Evolutionary conservation across 1,284 basidiomycete genomes (phyloP).

Genomic region (Irpex sp.): DNA sequence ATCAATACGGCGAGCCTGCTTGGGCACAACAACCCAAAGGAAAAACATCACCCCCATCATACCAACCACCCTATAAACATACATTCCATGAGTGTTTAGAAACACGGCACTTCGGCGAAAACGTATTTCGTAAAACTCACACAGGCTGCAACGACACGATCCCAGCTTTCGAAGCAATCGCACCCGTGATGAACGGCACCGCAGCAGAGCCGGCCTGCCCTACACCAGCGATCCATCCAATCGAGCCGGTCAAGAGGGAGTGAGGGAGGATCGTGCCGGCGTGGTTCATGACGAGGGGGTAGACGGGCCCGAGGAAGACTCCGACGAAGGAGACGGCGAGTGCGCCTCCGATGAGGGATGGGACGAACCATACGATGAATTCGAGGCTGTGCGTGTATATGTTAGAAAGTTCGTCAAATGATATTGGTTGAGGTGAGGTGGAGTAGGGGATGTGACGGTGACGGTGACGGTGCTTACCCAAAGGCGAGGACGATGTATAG

Average conservation of each 20-base stretch:
- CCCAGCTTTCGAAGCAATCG: conserved; percentile 42
- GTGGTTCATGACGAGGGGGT: conserved; percentile 49
- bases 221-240: conserved; percentile 52
- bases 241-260: conserved; percentile 45
- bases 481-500: conserved; percentile 33
- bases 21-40: too few relatives aligned
- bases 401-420: too few relatives aligned
- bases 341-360: conserved; percentile 45
- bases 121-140: too few relatives aligned
- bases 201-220: conserved; percentile 50
- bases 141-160: conserved; percentile 51
- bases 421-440: too few relatives aligned
- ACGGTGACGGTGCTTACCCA: conserved; percentile 19
- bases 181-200: conserved; percentile 54
- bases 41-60: too few relatives aligned
- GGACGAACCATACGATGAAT: conserved; percentile 54
- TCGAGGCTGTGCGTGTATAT: conserved; percentile 42
- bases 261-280: conserved; percentile 41
- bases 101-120: too few relatives aligned
- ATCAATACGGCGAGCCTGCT: too few relatives aligned
- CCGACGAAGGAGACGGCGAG: conserved; percentile 51
- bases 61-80: too few relatives aligned
- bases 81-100: too few relatives aligned
- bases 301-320: conserved; percentile 46
- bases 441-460: too few relatives aligned